Base-by-base conservation (phyloP, 306 rosid genomes). In the Vigna mungo region DNA sequence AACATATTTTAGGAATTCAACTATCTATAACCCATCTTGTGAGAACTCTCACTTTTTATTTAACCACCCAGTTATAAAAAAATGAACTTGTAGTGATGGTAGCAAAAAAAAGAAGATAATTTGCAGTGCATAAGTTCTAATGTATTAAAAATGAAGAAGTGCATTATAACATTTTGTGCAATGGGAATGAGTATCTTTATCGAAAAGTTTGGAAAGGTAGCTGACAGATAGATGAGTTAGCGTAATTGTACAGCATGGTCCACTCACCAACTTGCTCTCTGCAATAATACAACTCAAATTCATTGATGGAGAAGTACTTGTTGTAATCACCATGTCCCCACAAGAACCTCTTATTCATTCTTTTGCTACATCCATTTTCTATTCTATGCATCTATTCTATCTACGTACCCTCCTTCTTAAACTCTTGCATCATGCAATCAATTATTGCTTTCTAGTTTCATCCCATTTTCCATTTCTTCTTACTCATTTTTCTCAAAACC, bases 171-270 rank as follows among this genome's bases (percentile, higher is more conserved):
- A 41, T 41, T 41, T 41, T 41, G 46, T 41, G 46, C 46, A 41
- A 41, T 41, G 46, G 13, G 13, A 9, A 41, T 9, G 46, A 41
- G 13, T 41, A 41, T 41, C 46, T 41, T 41, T 41, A 41, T 41
- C 46, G 49, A 44, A 44, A 44, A 32, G 60, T 62, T 53, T 30
- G 82, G 13, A 82, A 6, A 5, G 55, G 78, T 34, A 63, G 69
- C 4, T 69, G 78, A 82, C 85, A 82, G 68, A 44, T 76, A 76
- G 81, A 71, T 44, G 4, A 76, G 85, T 70, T 62, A 44, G 79
- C 48, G 56, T 77, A 55, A 36, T 71, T 21, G 54, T 7, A 18
- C 15, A 8, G 63, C 66, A 64, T 77, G 85, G 82, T 56, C 85
- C 82, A 77, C 75, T 77, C 44, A 54, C 75, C 78, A 76, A 71